phyloP scores from a whole-genome alignment of 78 protist genomes.

The Dictyostelium brefeldianum region DNA sequence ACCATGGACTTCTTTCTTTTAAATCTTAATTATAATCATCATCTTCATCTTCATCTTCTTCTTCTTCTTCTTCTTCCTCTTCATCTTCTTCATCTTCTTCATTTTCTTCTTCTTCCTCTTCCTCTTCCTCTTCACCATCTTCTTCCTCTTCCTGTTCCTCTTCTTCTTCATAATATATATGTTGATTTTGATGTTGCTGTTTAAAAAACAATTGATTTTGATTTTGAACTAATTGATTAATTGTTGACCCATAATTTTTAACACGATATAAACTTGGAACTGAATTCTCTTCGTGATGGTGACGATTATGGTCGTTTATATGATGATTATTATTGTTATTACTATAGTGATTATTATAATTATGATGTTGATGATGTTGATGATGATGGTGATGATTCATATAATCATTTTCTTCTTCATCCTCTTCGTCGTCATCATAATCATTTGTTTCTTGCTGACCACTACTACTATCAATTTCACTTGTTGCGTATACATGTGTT shows the following conservation, averaged over 20 bases:
- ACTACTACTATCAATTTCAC: constrained; percentile 14
- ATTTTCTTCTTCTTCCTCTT: constrained; percentile 1
- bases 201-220: too few species aligned
- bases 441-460: neutral
- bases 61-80: neutral
- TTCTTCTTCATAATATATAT: too few species aligned
- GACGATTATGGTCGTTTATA: neutral
- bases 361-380: neutral
- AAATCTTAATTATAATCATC: neutral
- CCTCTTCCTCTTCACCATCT: neutral
- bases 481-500: constrained; percentile 7
- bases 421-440: neutral
- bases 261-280: too few species aligned
- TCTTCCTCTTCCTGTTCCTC: too few species aligned
- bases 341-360: neutral
- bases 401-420: neutral
- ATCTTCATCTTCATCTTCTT: neutral
- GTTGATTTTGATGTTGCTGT: too few species aligned
- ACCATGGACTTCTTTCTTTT: too few species aligned
- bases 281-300: neutral
- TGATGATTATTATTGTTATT: neutral
- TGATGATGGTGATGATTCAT: neutral
- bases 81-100: neutral
- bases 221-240: too few species aligned
- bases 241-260: too few species aligned